These are phyloP conservation scores for Boletus coccyginus DNA, from an alignment of 768 basidiomycete genomes.

Conservation along the genomic window DNA sequence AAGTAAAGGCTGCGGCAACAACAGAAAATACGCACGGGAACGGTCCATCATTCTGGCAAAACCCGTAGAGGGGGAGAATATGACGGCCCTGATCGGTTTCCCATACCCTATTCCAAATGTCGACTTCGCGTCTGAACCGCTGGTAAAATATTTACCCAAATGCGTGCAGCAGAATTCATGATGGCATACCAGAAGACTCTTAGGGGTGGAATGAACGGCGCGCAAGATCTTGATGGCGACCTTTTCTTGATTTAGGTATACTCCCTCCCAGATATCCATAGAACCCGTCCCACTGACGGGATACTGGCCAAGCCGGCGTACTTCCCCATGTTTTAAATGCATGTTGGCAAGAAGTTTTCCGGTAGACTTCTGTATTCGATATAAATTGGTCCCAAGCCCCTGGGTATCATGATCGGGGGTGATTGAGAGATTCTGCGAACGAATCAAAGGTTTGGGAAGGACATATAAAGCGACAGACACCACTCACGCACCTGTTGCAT, in stretches of 20 bases:
- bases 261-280: constrained; percentile 56
- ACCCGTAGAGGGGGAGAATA: constrained; percentile 58
- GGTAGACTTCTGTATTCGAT: constrained; percentile 46
- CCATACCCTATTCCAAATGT: constrained; percentile 56
- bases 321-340: constrained; percentile 52
- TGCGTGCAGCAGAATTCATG: neutral
- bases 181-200: constrained; percentile 39
- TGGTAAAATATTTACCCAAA: constrained; percentile 18
- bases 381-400: constrained; percentile 49
- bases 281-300: constrained; percentile 51
- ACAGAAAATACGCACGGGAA: constrained; percentile 42
- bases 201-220: constrained; percentile 46
- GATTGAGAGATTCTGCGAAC: constrained; percentile 20
- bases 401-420: constrained; percentile 29
- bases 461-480: neutral
- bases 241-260: constrained; percentile 51
- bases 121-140: constrained; percentile 53
- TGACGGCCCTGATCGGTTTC: constrained; percentile 47
- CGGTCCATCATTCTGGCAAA: constrained; percentile 53
- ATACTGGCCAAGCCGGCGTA: constrained; percentile 44
- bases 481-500: constrained; percentile 44
- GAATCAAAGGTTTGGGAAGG: constrained; percentile 14
- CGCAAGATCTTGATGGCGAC: constrained; percentile 58
- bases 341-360: constrained; percentile 48
- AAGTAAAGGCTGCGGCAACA: neutral